Evolutionary conservation across 1,139 yeast genomes (phyloP).

Genomic region (Kodamaea sp.): DNA sequence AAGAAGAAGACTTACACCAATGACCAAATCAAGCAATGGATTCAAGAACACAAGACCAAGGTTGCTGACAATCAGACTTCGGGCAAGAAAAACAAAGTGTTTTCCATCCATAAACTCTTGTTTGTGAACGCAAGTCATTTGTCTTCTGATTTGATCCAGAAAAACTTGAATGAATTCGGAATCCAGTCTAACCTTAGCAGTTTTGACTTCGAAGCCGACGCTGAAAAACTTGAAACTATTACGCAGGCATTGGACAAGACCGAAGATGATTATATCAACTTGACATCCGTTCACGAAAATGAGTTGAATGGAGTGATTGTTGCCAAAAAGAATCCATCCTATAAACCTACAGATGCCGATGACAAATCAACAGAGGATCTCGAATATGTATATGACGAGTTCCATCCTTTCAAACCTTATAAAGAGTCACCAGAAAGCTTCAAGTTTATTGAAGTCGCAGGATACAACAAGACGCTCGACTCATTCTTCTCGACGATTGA

Average conservation of each 20-base stretch:
- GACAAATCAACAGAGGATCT: constrained; percentile 25
- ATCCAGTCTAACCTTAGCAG: constrained; percentile 48
- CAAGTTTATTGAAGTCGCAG: constrained; percentile 43
- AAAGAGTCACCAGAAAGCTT: constrained; percentile 35
- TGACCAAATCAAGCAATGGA: constrained; percentile 52
- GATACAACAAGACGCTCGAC: constrained; percentile 83
- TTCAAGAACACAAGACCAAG: constrained; percentile 37
- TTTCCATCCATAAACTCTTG: constrained; percentile 68
- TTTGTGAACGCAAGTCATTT: constrained; percentile 72
- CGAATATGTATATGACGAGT: constrained; percentile 70
- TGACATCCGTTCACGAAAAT: constrained; percentile 19
- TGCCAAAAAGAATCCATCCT: constrained; percentile 58
- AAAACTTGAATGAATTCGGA: constrained; percentile 46
- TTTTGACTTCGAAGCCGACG: constrained; percentile 32
- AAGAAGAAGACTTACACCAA: constrained; percentile 24
- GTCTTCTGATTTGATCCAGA: constrained; percentile 76
- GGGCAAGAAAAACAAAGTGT: constrained; percentile 45
- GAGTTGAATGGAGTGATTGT: constrained; percentile 63
- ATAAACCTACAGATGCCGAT: constrained; percentile 35
- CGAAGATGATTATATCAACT: constrained; percentile 35
- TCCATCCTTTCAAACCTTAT: constrained; percentile 78
- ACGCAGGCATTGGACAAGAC: constrained; percentile 52
- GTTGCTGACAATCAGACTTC: constrained; percentile 16
- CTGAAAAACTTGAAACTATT: constrained; percentile 25
- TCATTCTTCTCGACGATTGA: constrained; percentile 82